Evolutionary conservation across 2,329 filamentous ascomycete genomes (phyloP).

Genomic region (Colletotrichum sojae): DNA sequence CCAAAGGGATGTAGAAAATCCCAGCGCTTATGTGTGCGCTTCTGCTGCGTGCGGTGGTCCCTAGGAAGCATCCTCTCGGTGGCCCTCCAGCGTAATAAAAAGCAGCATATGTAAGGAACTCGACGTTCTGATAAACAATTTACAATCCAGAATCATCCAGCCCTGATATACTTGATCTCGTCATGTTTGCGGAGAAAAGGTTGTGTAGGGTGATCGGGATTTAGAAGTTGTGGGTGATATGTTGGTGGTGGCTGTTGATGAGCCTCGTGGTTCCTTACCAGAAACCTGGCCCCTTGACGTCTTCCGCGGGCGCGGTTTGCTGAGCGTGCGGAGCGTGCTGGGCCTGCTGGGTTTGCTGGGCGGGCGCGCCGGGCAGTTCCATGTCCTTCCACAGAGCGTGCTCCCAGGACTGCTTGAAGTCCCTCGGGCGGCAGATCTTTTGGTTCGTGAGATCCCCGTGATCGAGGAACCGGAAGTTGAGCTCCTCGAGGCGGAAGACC

Average conservation of each 20-base stretch:
- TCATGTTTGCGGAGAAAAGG: not conserved
- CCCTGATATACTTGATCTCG: not conserved
- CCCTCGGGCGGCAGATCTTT: not conserved
- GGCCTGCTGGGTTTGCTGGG: not conserved
- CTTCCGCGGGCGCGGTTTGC: no score
- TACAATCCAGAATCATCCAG: not conserved
- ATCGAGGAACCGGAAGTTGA: not conserved
- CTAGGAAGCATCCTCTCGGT: no score
- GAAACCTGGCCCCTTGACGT: constrained; percentile 1
- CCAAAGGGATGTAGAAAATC: no score
- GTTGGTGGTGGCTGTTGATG: not conserved
- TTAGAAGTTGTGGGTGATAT: not conserved
- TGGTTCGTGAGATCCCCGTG: not conserved
- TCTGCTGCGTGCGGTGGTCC: no score
- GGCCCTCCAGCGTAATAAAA: no score
- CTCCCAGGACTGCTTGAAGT: constrained; percentile 14
- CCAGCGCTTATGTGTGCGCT: no score
- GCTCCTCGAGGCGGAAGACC: not conserved
- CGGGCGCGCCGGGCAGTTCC: not conserved
- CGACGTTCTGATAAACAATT: not conserved
- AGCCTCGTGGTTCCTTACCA: constrained; percentile 12
- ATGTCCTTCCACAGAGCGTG: constrained; percentile 14
- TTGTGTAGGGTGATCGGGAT: not conserved
- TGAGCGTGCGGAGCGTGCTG: no score
- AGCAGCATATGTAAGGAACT: no score